Conservation (phyloP, 257 asterid species). For the Apocynum venetum region DNA sequence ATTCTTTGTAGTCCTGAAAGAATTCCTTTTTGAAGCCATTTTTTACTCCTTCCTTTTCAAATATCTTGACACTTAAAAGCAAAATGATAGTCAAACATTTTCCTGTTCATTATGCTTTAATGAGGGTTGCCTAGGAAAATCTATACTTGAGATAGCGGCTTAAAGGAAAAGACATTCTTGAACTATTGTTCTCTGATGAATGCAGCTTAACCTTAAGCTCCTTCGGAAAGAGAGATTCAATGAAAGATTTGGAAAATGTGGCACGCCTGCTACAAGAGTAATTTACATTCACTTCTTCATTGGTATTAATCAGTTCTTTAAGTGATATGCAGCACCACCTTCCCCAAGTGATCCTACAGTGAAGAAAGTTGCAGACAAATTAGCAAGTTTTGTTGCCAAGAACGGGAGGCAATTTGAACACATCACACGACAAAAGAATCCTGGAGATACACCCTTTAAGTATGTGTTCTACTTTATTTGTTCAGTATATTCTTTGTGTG, state of each 20-base stretch:
- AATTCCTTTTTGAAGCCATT: slow-evolving; percentile 1
- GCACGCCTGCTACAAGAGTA: slow-evolving; percentile 72
- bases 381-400: slow-evolving; percentile 97
- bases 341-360: slow-evolving; percentile 94
- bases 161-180: slow-evolving; percentile 49
- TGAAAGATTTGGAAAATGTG: slow-evolving; percentile 80
- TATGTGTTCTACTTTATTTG: slow-evolving; percentile 26
- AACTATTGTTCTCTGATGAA: slow-evolving; percentile 63
- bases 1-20: neutral
- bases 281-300: slow-evolving; percentile 75
- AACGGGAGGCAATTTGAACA: slow-evolving; percentile 92
- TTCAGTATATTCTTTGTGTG: neutral
- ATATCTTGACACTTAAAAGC: neutral
- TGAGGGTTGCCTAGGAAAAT: slow-evolving; percentile 24
- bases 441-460: slow-evolving; percentile 96
- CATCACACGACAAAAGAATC: slow-evolving; percentile 83
- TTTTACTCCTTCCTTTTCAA: neutral
- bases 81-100: neutral
- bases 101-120: slow-evolving; percentile 3
- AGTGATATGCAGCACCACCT: slow-evolving; percentile 96
- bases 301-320: slow-evolving; percentile 92
- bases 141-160: slow-evolving; percentile 24
- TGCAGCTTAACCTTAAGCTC: slow-evolving; percentile 73
- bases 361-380: slow-evolving; percentile 83
- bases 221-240: slow-evolving; percentile 77